Evolutionary conservation across 2,329 filamentous ascomycete genomes (phyloP), one percentile per base, ranked within the genome.

Genomic region (Pleoardoris graminearum): DNA sequence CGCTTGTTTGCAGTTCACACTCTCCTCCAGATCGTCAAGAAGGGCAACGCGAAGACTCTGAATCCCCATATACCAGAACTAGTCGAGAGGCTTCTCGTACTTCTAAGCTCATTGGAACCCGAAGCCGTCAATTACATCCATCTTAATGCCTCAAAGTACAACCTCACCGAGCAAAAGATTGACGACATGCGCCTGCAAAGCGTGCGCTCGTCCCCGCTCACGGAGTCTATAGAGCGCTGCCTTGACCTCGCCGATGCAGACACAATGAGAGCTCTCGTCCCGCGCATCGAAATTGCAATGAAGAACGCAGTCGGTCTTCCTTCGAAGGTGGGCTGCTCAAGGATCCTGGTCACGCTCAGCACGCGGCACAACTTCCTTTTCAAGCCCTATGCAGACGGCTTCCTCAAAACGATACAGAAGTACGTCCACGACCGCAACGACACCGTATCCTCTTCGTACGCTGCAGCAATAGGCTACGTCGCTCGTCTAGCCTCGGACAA

Each of bases 121-220:
- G 88, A 96, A 70, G 86, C 86, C 21, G 85, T 97, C 66, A 97
- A 97, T 65, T 97, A 96, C 70, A 81, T 96, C 47, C 94, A 97
- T 73, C 85, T 97, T 56, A 91, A 95, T 63, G 90, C 91, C 0
- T 87, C 85, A 38, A 87, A 89, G 57, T 89, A 91, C 58, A 91
- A 95, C 44, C 82, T 95, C 23, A 95, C 89, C 0, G 87, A 91
- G 41, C 91, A 96, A 60, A 86, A 93, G 65, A 91, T 99, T 50
- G 94, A 99, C 72, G 92, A 91, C 68, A 82, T 91, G 72, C 83
- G 94, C 50, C 85, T 94, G 12, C 86, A 84, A 33, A 89, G 86
- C 69, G 90, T 97, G 25, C 89, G 91, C 23, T 85, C 85, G 47
- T 96, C 91, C 14, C 93, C 94, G 0, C 86, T 99, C 59, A 95